Percentiles rank a stretch among this genome's conserved stretches.
phyloP scores from a whole-genome alignment of 371 early-diverging fungal species.

The Dentiscutata heterogama region DNA sequence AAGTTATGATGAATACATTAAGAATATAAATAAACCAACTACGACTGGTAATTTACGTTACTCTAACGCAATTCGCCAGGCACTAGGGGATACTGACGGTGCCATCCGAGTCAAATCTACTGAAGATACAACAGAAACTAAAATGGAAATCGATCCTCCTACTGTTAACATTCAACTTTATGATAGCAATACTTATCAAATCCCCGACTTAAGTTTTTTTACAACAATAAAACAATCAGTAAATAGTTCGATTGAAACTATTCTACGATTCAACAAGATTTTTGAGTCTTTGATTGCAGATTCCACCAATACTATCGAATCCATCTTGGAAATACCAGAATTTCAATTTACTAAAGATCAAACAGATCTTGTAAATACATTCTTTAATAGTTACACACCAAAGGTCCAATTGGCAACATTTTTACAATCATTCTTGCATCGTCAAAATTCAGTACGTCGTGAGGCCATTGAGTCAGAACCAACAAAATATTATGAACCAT shows the following conservation, averaged over 20 bases:
- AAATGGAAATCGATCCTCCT: neutral
- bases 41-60: constrained; percentile 7
- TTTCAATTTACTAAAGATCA: neutral
- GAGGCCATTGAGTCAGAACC: constrained; percentile 51
- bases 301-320: neutral
- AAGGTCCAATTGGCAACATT: constrained; percentile 52
- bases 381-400: constrained; percentile 48
- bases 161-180: constrained; percentile 1
- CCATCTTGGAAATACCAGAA: constrained; percentile 19
- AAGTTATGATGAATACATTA: constrained; percentile 48
- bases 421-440: constrained; percentile 53
- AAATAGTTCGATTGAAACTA: constrained; percentile 48
- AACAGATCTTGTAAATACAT: constrained; percentile 45
- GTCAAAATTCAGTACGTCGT: constrained; percentile 53
- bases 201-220: constrained; percentile 48
- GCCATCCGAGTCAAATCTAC: neutral
- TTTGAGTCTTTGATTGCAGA: constrained; percentile 35
- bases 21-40: constrained; percentile 4
- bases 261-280: constrained; percentile 46
- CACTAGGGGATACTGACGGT: neutral
- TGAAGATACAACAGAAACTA: constrained; percentile 1
- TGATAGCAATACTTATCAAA: constrained; percentile 39
- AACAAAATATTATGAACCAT: constrained; percentile 36
- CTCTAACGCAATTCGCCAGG: neutral
- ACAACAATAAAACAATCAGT: constrained; percentile 48